Evolutionary conservation across 257 asterid species (phyloP).

Genomic region (Solanum appendiculatum): DNA sequence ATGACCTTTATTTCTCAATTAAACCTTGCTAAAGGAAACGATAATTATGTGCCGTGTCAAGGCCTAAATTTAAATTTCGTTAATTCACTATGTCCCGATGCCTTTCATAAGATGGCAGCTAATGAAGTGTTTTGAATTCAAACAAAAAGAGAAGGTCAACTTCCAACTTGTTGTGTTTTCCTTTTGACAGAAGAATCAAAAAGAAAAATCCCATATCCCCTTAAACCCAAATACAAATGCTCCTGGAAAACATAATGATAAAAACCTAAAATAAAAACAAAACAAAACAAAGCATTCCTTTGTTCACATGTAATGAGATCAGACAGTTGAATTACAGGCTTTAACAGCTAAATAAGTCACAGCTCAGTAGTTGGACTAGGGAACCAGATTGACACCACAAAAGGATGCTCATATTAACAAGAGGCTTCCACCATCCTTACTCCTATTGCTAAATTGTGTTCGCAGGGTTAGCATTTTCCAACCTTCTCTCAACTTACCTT

Average conservation of each 20-base stretch:
- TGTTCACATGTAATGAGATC: neutral
- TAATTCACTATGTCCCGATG: neutral
- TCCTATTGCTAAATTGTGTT: neutral
- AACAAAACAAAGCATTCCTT: neutral
- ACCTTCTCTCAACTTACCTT: neutral
- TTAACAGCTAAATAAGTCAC: neutral
- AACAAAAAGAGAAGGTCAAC: neutral
- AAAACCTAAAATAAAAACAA: neutral
- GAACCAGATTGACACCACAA: neutral
- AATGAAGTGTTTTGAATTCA: neutral
- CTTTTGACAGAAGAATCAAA: neutral
- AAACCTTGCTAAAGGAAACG: neutral
- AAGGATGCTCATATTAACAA: neutral
- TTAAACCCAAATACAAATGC: neutral
- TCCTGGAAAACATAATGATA: neutral
- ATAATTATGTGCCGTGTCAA: neutral
- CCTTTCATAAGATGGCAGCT: neutral
- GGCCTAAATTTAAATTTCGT: neutral
- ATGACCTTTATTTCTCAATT: neutral
- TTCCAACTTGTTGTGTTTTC: neutral
- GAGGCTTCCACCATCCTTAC: neutral
- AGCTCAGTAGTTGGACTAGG: neutral
- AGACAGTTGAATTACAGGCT: neutral
- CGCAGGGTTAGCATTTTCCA: neutral
- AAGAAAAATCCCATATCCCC: neutral